Conservation (phyloP, 2,329 filamentous ascomycete genomes). For the Exophiala phaeomuriformis region DNA sequence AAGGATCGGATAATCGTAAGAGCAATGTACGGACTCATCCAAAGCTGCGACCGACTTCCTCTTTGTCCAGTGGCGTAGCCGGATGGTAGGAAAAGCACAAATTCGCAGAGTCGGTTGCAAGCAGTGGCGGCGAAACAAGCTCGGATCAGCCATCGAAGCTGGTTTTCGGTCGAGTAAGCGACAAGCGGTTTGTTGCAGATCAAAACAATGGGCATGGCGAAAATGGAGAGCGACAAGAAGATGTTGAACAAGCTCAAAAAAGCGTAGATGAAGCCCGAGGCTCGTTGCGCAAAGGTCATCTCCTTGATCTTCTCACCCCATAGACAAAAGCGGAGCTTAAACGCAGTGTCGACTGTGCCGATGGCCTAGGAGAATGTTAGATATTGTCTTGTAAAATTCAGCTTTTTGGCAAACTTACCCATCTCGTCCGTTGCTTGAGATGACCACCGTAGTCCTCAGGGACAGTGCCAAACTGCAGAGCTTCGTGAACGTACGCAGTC, state of each 20-base stretch:
- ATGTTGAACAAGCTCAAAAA: conserved; percentile 52
- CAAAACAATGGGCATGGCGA: conserved; percentile 54
- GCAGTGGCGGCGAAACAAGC: conserved; percentile 48
- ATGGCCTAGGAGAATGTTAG: conserved; percentile 32
- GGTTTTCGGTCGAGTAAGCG: conserved; percentile 46
- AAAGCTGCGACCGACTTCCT: conserved; percentile 50
- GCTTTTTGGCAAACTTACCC: conserved; percentile 22
- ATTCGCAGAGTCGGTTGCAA: conserved; percentile 50
- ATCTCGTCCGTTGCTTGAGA: conserved; percentile 35
- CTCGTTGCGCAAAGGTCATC: conserved; percentile 52
- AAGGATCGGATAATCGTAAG: conserved; percentile 53
- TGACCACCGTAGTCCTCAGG: conserved; percentile 35
- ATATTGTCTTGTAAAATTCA: background rate
- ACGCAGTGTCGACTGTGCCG: conserved; percentile 50
- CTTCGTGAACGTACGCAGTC: conserved; percentile 29
- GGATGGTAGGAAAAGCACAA: conserved; percentile 52
- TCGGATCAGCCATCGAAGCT: conserved; percentile 54
- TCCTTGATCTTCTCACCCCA: conserved; percentile 47
- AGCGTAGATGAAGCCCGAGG: conserved; percentile 53
- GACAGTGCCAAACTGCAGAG: conserved; percentile 30
- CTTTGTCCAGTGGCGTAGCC: conserved; percentile 55
- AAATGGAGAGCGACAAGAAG: conserved; percentile 48
- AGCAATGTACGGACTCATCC: conserved; percentile 58
- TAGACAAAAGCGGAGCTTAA: conserved; percentile 55
- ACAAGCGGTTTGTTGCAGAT: conserved; percentile 52